Base-by-base conservation (phyloP, 1,139 yeast species). In the Taiozyma sp. region DNA sequence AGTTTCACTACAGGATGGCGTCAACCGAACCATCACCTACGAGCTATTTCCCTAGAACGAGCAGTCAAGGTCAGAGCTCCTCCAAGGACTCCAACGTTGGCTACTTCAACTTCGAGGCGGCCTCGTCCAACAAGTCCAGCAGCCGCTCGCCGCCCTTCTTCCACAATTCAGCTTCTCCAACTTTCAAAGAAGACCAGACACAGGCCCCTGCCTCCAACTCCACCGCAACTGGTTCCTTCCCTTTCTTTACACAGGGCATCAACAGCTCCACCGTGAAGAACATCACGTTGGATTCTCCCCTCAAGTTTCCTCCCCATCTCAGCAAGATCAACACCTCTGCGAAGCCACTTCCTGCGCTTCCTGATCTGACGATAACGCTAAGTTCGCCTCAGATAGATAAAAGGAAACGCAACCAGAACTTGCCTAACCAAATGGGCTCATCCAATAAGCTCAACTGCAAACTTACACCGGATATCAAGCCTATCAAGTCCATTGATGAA, bases 11-110 rank as follows among this genome's bases (percentile, higher is more conserved):
- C 24, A 37, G 9, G 29, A 40, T 40, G 43, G 43, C 50, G 9
- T 51, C 52, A n/a, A 24, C 59, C 5, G 50, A 51, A 42, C 47
- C 55, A 11, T 56, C 58, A 32, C 55, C 57, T 6, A 42, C 52
- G 7, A 44, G 45, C 24, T 43, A 37, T 24, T 22, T 29, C 39
- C 19, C 46, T 16, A 37, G 43, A 30, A 32, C 35, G 9, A 32
- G 6, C 39, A 43, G 16, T 19, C 29, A 44, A 8, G 26, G 14
- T 22, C 35, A 26, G 40, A 32, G 40, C 41, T 42, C 42, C 24
- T 30, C 45, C 34, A 14, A 37, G 21, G 46, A 34, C 46, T 14
- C 32, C 10, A 46, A 21, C 43, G 41, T 37, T 26, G 42, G 54
- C 39, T 54, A 54, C 46, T 53, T 53, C 43, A 51, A 45, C 50